These are phyloP conservation scores for Ophiorrhiza pumila DNA, from an alignment of 257 asterid genomes.

Conservation along the genomic window DNA sequence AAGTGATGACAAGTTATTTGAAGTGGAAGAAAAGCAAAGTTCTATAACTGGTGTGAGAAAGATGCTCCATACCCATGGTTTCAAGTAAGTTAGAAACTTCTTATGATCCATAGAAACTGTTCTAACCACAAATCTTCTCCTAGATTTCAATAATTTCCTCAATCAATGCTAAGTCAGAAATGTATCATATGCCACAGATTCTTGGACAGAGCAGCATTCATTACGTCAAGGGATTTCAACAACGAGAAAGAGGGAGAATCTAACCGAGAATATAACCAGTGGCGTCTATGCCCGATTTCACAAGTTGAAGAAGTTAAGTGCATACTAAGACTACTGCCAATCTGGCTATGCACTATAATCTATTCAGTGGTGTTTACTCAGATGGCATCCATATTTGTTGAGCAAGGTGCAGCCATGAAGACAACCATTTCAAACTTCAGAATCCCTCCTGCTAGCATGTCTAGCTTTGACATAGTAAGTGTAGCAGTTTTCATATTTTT, in stretches of 20 bases:
- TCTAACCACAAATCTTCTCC: background rate
- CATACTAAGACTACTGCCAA: constrained; percentile 74
- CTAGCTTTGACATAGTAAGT: constrained; percentile 81
- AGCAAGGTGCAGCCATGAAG: constrained; percentile 91
- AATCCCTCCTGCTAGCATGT: constrained; percentile 96
- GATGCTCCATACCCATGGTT: constrained; percentile 82
- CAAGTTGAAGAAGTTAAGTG: constrained; percentile 97
- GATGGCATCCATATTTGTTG: constrained; percentile 95
- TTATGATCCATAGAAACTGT: background rate
- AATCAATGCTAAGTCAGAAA: constrained; percentile 7
- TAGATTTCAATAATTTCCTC: background rate
- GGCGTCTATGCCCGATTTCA: constrained; percentile 82
- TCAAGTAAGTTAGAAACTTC: constrained; percentile 52
- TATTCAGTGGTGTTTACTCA: constrained; percentile 94
- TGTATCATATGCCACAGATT: constrained; percentile 35
- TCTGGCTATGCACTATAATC: constrained; percentile 94
- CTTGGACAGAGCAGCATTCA: constrained; percentile 75
- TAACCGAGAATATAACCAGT: constrained; percentile 44
- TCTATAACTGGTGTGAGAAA: constrained; percentile 36
- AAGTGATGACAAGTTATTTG: constrained; percentile 39
- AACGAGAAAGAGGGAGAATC: constrained; percentile 33
- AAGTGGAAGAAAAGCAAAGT: constrained; percentile 28
- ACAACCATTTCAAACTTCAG: constrained; percentile 56
- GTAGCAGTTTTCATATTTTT: constrained; percentile 82
- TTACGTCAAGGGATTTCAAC: constrained; percentile 53